These are phyloP conservation scores for Bocquillonia castaneifolia DNA, from an alignment of 441 rosid genomes.

Conservation along the genomic window DNA sequence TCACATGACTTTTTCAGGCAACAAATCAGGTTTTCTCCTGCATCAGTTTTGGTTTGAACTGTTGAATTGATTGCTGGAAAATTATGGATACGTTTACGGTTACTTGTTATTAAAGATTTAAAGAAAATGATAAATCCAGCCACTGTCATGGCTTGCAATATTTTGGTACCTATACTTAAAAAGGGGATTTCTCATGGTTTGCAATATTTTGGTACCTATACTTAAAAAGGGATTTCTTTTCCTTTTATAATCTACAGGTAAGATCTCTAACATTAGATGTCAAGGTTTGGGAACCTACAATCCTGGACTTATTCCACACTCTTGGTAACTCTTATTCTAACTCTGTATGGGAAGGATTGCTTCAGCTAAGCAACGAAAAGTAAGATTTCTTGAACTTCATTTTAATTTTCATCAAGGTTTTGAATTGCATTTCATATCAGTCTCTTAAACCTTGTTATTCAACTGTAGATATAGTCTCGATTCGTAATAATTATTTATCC, in stretches of 20 bases:
- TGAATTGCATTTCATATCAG: neutral
- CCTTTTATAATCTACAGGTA: conserved; percentile 51
- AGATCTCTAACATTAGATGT: conserved; percentile 86
- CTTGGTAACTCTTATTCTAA: conserved; percentile 83
- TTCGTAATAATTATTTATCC: no score
- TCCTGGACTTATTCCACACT: conserved; percentile 60
- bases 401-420: neutral
- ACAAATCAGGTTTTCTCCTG: no score
- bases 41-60: neutral
- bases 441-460: neutral
- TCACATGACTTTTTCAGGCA: no score
- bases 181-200: no score
- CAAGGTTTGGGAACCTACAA: conserved; percentile 89
- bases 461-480: no score
- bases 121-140: neutral
- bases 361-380: conserved; percentile 41
- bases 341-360: conserved; percentile 80
- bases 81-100: neutral
- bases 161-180: neutral
- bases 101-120: neutral
- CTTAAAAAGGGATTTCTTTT: conserved; percentile 12
- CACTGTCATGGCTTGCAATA: neutral
- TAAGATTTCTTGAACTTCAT: conserved; percentile 24
- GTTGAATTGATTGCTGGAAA: neutral
- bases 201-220: neutral